phyloP scores from a whole-genome alignment of 495 filamentous ascomycete genomes.

The Aspergillus coremiiformis region DNA sequence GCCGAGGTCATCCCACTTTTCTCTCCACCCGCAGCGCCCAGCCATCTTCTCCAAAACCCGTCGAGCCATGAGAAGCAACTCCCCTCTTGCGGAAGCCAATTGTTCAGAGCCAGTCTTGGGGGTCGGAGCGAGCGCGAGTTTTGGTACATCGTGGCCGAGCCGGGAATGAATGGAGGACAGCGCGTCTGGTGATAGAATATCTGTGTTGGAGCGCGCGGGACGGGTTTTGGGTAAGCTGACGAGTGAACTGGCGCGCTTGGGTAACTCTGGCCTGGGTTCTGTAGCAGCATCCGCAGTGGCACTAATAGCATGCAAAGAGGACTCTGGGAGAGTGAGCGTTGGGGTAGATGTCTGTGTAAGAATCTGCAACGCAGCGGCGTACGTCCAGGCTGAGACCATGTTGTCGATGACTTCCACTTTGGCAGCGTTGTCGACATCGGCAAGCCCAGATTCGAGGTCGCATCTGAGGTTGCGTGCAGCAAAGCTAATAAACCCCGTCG shows the following conservation, averaged over 20 bases:
- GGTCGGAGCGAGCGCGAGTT: conserved; percentile 16
- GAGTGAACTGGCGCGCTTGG: conserved; percentile 41
- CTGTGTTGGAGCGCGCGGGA: conserved; percentile 26
- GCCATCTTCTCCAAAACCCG: conserved; percentile 71
- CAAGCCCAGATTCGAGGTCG: conserved; percentile 49
- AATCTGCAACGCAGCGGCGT: conserved; percentile 69
- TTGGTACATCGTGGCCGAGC: conserved; percentile 24
- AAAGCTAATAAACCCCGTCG: conserved; percentile 72
- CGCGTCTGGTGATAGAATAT: conserved; percentile 22
- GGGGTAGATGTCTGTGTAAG: conserved; percentile 68
- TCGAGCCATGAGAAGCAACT: conserved; percentile 71
- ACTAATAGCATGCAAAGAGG: conserved; percentile 35
- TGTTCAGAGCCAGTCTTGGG: conserved; percentile 67
- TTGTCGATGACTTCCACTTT: conserved; percentile 62
- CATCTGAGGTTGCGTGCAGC: conserved; percentile 68
- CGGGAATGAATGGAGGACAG: conserved; percentile 16
- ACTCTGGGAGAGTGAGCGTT: conserved; percentile 56
- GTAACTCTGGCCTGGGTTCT: conserved; percentile 42
- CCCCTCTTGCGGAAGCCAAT: conserved; percentile 72
- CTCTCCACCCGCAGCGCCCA: conserved; percentile 63
- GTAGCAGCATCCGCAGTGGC: conserved; percentile 22
- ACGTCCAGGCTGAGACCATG: conserved; percentile 77
- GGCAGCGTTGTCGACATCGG: conserved; percentile 26
- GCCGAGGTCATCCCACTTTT: conserved; percentile 63
- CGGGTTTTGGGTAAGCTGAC: conserved; percentile 17